Percentiles rank a stretch among this genome's conserved stretches.
phyloP scores from a whole-genome alignment of 2,329 filamentous ascomycete species.

The Beauveria varroae region DNA sequence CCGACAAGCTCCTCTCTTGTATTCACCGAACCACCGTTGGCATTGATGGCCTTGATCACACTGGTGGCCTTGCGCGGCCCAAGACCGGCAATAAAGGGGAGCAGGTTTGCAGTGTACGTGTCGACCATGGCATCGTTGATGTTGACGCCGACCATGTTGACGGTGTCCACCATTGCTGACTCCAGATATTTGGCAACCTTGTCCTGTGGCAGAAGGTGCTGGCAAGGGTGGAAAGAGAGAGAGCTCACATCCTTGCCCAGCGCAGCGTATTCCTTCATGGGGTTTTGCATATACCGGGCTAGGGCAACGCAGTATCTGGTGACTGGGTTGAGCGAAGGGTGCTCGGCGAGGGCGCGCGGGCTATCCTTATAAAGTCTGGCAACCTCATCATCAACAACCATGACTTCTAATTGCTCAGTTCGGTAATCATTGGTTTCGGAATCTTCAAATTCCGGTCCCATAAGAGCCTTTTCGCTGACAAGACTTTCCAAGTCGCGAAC shows the following conservation, averaged over 20 bases:
- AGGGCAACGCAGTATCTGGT: constrained; percentile 85
- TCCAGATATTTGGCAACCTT: constrained; percentile 82
- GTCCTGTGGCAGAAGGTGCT: constrained; percentile 80
- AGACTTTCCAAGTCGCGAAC: constrained; percentile 75
- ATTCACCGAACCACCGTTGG: constrained; percentile 78
- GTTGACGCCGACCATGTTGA: constrained; percentile 92
- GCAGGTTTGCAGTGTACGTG: constrained; percentile 72
- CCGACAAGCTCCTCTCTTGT: constrained; percentile 84
- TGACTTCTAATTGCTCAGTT: constrained; percentile 74
- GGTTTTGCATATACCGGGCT: constrained; percentile 88
- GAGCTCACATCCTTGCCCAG: constrained; percentile 83
- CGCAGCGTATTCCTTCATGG: constrained; percentile 92
- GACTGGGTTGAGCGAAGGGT: constrained; percentile 70
- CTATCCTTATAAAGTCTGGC: constrained; percentile 95
- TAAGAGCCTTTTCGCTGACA: constrained; percentile 68
- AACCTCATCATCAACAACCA: constrained; percentile 93
- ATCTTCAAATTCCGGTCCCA: constrained; percentile 76
- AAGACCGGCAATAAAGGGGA: constrained; percentile 86
- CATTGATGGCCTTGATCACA: constrained; percentile 68
- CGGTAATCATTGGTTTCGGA: constrained; percentile 66
- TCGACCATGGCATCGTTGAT: constrained; percentile 87
- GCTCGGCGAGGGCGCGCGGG: constrained; percentile 67
- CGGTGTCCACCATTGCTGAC: constrained; percentile 97
- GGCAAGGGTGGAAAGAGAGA: constrained; percentile 80
- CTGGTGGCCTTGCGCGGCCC: constrained; percentile 86